phyloP scores from a whole-genome alignment of 208 protist species.

The Trichomonas tenax region DNA sequence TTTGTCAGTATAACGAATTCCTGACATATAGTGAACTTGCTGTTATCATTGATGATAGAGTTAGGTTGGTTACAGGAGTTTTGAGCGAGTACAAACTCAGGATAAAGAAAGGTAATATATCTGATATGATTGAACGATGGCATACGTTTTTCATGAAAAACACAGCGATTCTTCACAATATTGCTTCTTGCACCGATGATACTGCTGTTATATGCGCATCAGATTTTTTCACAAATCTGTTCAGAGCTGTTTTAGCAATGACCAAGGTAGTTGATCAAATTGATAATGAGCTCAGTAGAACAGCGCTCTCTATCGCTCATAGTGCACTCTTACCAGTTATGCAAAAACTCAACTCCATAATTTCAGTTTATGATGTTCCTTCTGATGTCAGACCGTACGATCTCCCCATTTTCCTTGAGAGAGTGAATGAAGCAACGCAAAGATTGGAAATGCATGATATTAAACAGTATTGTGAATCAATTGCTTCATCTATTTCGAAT shows the following conservation, averaged over 20 bases:
- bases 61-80: neutral
- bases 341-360: neutral
- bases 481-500: too few relatives aligned
- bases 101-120: neutral
- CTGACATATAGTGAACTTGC: neutral
- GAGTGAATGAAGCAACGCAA: neutral
- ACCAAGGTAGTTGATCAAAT: neutral
- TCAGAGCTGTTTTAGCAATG: neutral
- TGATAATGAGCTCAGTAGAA: neutral
- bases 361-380: neutral
- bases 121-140: neutral
- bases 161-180: neutral
- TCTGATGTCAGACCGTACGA: neutral
- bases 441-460: too few relatives aligned
- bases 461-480: too few relatives aligned
- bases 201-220: neutral
- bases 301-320: neutral
- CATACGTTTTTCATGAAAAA: neutral
- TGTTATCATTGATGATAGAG: neutral
- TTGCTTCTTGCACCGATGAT: neutral
- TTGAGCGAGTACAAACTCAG: neutral
- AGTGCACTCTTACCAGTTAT: neutral
- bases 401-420: neutral
- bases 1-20: neutral
- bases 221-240: neutral